Conservation (phyloP, 306 rosid genomes). For the Rosa persica region DNA sequence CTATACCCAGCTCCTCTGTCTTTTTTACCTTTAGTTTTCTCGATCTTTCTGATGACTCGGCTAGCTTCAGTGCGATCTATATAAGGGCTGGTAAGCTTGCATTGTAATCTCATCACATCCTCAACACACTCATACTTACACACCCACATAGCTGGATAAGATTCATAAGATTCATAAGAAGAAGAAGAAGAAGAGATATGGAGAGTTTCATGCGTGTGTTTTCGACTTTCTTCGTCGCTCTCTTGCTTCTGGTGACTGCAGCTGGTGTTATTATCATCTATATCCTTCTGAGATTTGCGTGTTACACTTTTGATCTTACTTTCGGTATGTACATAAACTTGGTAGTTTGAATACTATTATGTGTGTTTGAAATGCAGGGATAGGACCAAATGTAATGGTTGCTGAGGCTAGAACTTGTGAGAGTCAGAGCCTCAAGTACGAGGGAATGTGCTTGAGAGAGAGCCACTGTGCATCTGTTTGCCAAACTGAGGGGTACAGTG, state of each 20-base stretch:
- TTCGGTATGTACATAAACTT: background rate
- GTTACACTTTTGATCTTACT: background rate
- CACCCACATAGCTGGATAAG: background rate
- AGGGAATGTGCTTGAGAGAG: conserved; percentile 40
- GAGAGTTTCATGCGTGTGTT: conserved; percentile 32
- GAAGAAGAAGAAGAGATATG: conserved; percentile 19
- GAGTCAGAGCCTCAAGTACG: conserved; percentile 43
- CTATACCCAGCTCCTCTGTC: background rate
- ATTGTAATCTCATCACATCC: background rate
- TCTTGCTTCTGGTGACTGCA: conserved; percentile 44
- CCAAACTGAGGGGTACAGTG: conserved; percentile 38
- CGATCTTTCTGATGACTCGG: background rate
- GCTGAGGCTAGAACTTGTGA: conserved; percentile 55
- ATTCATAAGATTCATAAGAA: no score
- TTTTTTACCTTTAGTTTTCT: background rate
- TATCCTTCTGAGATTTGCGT: background rate
- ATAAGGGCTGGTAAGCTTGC: background rate
- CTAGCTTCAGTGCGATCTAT: background rate
- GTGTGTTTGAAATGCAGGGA: conserved; percentile 15
- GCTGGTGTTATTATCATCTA: conserved; percentile 25
- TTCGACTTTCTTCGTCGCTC: conserved; percentile 40
- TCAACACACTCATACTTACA: background rate
- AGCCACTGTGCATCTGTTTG: conserved; percentile 51
- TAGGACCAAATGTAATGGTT: conserved; percentile 38
- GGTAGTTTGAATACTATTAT: background rate